Percentiles rank a stretch among this genome's conserved stretches.
Evolutionary conservation across 345 rosid species (phyloP).

Genomic region (Carallia brachiata): DNA sequence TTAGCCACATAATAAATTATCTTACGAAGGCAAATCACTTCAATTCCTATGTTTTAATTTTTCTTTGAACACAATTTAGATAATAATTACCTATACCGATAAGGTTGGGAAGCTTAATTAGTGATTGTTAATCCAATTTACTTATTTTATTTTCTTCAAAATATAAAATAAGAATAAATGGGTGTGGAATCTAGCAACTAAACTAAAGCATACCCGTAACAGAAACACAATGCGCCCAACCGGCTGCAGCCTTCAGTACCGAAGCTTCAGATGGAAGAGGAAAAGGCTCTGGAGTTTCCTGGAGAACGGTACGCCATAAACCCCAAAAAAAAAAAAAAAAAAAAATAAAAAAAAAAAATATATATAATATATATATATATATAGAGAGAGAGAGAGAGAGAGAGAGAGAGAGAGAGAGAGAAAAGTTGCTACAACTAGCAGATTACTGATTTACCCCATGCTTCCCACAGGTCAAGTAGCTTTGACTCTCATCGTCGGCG

Average conservation of each 20-base stretch:
- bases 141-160: background rate
- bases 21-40: no score
- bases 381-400: background rate
- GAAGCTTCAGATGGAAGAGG: slow-evolving; percentile 63
- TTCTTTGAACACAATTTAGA: no score
- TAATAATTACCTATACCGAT: no score
- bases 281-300: slow-evolving; percentile 78
- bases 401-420: no score
- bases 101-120: no score
- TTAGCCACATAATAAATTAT: no score
- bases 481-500: slow-evolving; percentile 71
- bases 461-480: slow-evolving; percentile 63
- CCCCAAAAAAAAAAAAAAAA: slow-evolving; percentile 2
- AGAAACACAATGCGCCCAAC: slow-evolving; percentile 88
- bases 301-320: slow-evolving; percentile 11
- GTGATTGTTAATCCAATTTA: background rate
- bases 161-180: no score
- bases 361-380: no score
- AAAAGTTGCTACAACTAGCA: slow-evolving; percentile 8
- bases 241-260: slow-evolving; percentile 59
- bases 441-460: slow-evolving; percentile 65
- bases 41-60: no score
- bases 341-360: no score
- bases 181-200: background rate
- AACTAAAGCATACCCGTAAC: slow-evolving; percentile 45